Base-by-base conservation (phyloP, 768 basidiomycete species). In the Tricholoma furcatifolium region DNA sequence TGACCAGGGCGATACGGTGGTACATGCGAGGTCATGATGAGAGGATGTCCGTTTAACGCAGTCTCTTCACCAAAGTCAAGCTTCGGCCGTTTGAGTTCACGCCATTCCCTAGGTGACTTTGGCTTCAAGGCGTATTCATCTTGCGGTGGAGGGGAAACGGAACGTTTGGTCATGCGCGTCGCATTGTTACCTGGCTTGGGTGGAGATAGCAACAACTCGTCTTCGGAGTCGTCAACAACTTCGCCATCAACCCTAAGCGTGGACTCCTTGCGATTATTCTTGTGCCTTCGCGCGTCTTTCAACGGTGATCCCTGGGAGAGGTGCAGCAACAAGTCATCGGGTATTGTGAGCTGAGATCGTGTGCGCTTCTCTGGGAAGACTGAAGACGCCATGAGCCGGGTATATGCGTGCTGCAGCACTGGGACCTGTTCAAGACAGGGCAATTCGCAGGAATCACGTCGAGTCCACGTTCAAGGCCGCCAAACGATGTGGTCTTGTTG, bases 341-440 rank as follows among this genome's bases (percentile, higher is more conserved):
- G 70, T 23, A 80, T 64, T 24, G 71, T 68, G 56, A 78, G 67
- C 61, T 81, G 81, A 42, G 82, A 84, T 60, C 82, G 74, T 15
- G 80, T 83, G 57, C 71, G 70, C 64, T 68, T 71, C 48, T 67
- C 67, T 36, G 62, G 43, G 49, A 68, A 66, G 50, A 64, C 47
- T 10, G 35, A 31, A n/a, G 53, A 36, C 41, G 53, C 36, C 32
- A 53, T 54, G 35, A 11, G 48, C 17, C 30, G 43, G 46, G 40
- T 17, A 39, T 38, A 47, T 24, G 34, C 18, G 40, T 41, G 38
- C 18, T 21, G 18, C 24, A 11, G 32, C 1, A 39, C 50, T 24
- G 4, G 17, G 34, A 31, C 6, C 38, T 18, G 24, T n/a, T 39
- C 14, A 17, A 43, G 24, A 34, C 10, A 18, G 43, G 35, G 27